phyloP scores from a whole-genome alignment of 306 rosid genomes.

The Cicer cuneatum region DNA sequence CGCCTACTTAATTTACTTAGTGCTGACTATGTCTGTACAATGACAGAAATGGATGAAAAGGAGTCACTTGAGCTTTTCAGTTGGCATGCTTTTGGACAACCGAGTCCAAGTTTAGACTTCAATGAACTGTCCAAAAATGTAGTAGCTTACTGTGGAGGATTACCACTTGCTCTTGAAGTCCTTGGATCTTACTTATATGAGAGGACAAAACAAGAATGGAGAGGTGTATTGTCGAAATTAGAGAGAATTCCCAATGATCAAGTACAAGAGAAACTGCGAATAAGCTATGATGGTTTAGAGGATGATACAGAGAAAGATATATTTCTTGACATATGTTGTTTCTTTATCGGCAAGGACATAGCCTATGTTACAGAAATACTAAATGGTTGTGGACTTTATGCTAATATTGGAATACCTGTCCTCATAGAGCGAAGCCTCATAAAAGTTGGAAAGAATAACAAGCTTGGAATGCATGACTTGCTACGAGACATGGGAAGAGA shows the following conservation, averaged over 20 bases:
- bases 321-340: conserved; percentile 55
- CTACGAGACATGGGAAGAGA: conserved; percentile 51
- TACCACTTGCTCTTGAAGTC: conserved; percentile 54
- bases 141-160: conserved; percentile 43
- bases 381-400: conserved; percentile 43
- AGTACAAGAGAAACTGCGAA: conserved; percentile 34
- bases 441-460: conserved; percentile 32
- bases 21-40: neutral
- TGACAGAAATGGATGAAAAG: conserved; percentile 5
- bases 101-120: neutral
- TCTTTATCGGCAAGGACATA: conserved; percentile 46
- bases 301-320: conserved; percentile 25
- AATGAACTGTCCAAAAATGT: conserved; percentile 20
- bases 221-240: conserved; percentile 41
- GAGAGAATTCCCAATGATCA: conserved; percentile 40
- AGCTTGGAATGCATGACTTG: conserved; percentile 42
- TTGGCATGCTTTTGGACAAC: conserved; percentile 41
- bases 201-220: conserved; percentile 39
- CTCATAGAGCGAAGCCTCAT: conserved; percentile 45
- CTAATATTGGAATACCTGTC: conserved; percentile 45
- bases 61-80: conserved; percentile 45
- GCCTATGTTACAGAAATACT: conserved; percentile 33
- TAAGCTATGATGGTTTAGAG: conserved; percentile 37
- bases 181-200: conserved; percentile 45
- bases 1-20: conserved; percentile 19